Evolutionary conservation across 176 grass and related monocot genomes (phyloP).

Genomic region (Carex cristatella): DNA sequence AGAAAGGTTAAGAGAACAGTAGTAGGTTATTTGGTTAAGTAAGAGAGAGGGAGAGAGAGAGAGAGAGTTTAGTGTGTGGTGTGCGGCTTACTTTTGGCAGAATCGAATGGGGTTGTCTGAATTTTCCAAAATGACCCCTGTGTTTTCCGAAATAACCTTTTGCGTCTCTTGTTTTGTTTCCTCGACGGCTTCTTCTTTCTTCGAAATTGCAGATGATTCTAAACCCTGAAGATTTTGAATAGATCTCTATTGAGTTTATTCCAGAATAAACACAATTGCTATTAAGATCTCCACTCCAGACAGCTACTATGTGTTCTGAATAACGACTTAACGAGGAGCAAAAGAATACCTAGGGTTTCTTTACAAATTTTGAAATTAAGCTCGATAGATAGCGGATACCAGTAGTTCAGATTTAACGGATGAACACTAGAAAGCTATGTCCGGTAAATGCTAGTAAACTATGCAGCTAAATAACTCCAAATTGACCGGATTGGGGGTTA

Average conservation of each 20-base stretch:
- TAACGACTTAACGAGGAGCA: not conserved
- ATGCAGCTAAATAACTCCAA: not conserved
- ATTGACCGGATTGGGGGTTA: slow-evolving; percentile 14
- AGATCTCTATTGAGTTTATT: not conserved
- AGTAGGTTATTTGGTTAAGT: not conserved
- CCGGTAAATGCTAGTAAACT: not conserved
- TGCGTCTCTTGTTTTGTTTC: not conserved
- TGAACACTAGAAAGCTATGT: not conserved
- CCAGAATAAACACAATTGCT: not conserved
- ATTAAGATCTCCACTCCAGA: slow-evolving; percentile 2
- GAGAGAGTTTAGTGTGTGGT: not conserved
- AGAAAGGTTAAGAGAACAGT: not conserved
- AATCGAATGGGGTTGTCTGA: slow-evolving; percentile 3
- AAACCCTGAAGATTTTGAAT: not conserved
- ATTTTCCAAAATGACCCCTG: slow-evolving; percentile 16
- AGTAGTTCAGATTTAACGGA: not conserved
- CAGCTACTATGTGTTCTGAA: not conserved
- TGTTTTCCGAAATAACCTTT: not conserved
- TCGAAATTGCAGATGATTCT: slow-evolving; percentile 9
- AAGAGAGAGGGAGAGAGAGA: not conserved
- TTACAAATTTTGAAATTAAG: slow-evolving; percentile 13
- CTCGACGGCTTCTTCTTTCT: slow-evolving; percentile 4
- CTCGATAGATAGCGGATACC: not conserved
- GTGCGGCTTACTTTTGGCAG: slow-evolving; percentile 24
- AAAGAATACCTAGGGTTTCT: slow-evolving; percentile 16